Evolutionary conservation across 2,329 filamentous ascomycete species (phyloP).

Genomic region (Aspergillus unguis): DNA sequence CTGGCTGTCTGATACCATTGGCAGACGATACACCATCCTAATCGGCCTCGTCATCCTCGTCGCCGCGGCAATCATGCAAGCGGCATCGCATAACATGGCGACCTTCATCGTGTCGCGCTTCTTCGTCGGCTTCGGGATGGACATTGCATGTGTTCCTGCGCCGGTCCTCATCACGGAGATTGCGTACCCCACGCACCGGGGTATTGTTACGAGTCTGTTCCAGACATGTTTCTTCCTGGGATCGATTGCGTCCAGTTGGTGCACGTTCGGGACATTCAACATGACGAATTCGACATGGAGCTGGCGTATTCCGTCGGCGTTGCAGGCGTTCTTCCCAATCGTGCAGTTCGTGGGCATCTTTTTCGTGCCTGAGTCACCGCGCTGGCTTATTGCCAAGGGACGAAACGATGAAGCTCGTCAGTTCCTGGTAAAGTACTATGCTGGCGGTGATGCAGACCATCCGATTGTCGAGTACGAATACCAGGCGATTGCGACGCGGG

Average conservation of each 20-base stretch:
- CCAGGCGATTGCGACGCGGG: not conserved
- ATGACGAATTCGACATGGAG: not conserved
- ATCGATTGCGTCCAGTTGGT: not conserved
- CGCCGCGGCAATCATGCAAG: not conserved
- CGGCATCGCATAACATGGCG: not conserved
- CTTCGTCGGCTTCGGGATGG: not conserved
- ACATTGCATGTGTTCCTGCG: not conserved
- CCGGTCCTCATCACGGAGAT: not conserved
- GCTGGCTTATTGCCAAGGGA: constrained; percentile 63
- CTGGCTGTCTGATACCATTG: not conserved
- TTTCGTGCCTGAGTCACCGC: constrained; percentile 60
- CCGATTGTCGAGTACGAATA: not conserved
- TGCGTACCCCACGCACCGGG: constrained; percentile 1
- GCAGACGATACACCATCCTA: not conserved
- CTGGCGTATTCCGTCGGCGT: constrained; percentile 3
- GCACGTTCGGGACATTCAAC: not conserved
- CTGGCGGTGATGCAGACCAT: not conserved
- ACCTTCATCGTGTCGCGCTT: not conserved
- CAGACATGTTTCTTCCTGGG: not conserved
- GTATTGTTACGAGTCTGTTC: not conserved
- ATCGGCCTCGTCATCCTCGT: not conserved
- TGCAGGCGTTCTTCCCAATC: constrained; percentile 49
- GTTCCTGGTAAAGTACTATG: constrained; percentile 45
- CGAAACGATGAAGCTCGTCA: constrained; percentile 59
- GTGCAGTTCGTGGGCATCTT: constrained; percentile 58